Evolutionary conservation across 345 rosid species (phyloP).

Genomic region (Dovyalis caffra): DNA sequence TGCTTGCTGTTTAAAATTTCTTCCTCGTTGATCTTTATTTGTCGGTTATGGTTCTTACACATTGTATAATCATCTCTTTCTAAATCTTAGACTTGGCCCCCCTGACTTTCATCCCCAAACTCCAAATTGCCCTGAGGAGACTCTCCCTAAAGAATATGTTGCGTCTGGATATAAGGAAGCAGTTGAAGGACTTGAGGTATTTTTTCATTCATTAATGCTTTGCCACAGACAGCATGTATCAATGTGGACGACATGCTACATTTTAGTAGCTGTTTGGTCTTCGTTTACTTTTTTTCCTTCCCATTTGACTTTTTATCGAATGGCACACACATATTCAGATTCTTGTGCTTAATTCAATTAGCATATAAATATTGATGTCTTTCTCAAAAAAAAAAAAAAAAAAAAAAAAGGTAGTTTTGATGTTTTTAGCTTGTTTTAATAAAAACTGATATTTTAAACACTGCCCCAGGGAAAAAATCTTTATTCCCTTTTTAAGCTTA

Average conservation of each 20-base stretch:
- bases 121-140: slow-evolving; percentile 89
- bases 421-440: no score
- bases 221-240: neutral
- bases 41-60: slow-evolving; percentile 18
- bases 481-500: neutral
- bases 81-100: slow-evolving; percentile 72
- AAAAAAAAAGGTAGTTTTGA: no score
- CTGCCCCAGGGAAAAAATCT: neutral
- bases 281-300: no score
- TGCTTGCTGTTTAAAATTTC: neutral
- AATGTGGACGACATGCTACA: neutral
- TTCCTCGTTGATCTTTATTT: neutral
- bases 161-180: slow-evolving; percentile 87
- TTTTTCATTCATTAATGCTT: slow-evolving; percentile 1
- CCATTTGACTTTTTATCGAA: no score
- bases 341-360: no score
- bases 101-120: slow-evolving; percentile 95
- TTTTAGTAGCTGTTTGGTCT: neutral
- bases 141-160: slow-evolving; percentile 75
- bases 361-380: no score
- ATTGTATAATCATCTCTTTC: slow-evolving; percentile 7
- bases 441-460: neutral
- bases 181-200: slow-evolving; percentile 95
- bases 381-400: no score
- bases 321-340: no score